Base-by-base conservation (phyloP, 1,284 basidiomycete species). In the Phellinidium pouzarii region DNA sequence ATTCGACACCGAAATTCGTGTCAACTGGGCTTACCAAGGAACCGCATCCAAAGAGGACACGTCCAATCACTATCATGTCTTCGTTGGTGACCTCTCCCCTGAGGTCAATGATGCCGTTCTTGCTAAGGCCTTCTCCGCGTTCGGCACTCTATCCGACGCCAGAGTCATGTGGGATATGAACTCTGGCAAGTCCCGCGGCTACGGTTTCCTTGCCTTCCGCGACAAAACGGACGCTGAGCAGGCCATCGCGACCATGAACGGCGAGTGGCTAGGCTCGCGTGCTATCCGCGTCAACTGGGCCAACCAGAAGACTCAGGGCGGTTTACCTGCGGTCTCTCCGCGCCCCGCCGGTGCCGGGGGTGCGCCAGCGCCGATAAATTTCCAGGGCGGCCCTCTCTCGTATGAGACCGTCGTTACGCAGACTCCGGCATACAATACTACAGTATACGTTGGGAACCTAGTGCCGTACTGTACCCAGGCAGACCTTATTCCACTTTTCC, bases 151-250 rank as follows among this genome's bases (percentile, higher is more conserved):
- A 69, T 94, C 90, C 54, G 95, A 99, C 68, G 95, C 94, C 45
- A 83, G 95, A 44, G 94, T 99, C 61, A 99, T 99, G 94, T 98
- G 95, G 93, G 95, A 99, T 69, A 94, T 96, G 91, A 95, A 94
- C 74, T 96, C 93, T 54, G 94, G 95, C 60, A 97, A 97, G 75
- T 95, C 91, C 65, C 84, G 91, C 62, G 91, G 93, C 40, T 96
- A 94, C 66, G 91, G 91, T 55, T 94, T 95, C 77, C 81, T 94
- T 59, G 91, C 91, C 9, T 92, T 94, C 78, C 82, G 93, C 61
- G 93, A 96, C 74, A 94, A 94, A 73, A 88, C 91, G 49, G 95
- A 99, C 64, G 96, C 96, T 26, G 94, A 98, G 68, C 91, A 95
- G 68, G 94, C 95, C 44, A 99, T 98, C 65, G 88, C 89, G 27